A percentile compares a stretch with the other conserved stretches of the same genome.
phyloP scores from a whole-genome alignment of 1,139 yeast genomes.

The Geotrichum phurueaensis region DNA sequence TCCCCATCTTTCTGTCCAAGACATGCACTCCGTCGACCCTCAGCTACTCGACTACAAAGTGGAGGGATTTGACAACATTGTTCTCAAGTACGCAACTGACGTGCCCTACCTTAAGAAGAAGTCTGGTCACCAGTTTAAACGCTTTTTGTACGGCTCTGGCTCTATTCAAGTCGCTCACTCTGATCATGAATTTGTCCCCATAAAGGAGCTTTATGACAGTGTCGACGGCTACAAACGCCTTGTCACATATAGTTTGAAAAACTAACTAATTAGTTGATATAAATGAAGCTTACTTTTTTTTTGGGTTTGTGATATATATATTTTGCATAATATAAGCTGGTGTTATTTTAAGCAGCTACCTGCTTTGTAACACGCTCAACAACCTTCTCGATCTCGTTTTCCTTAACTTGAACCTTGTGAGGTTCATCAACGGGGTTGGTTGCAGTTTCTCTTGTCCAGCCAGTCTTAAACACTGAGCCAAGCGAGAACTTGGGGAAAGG shows the following conservation, averaged over 20 bases:
- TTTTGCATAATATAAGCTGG: neutral
- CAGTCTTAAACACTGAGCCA: conserved; percentile 53
- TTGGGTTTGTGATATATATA: neutral
- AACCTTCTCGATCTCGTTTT: neutral
- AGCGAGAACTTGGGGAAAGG: conserved; percentile 71
- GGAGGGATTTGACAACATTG: conserved; percentile 55
- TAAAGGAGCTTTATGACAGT: conserved; percentile 46
- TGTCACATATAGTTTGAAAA: conserved; percentile 30
- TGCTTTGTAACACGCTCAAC: neutral
- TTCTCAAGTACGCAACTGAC: conserved; percentile 60
- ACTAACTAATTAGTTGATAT: neutral
- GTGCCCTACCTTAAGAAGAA: conserved; percentile 44
- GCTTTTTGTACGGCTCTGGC: conserved; percentile 67
- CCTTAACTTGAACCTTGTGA: neutral
- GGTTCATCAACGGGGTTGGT: neutral
- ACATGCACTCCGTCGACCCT: conserved; percentile 36
- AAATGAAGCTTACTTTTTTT: neutral
- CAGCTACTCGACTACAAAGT: conserved; percentile 52
- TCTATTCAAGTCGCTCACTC: conserved; percentile 61
- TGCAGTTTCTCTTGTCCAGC: conserved; percentile 42
- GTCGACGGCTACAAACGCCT: conserved; percentile 53
- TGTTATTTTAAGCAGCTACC: neutral
- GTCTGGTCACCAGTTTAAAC: conserved; percentile 33
- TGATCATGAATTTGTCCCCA: conserved; percentile 51
- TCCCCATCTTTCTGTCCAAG: conserved; percentile 28